Evolutionary conservation across 768 basidiomycete genomes (phyloP).

Genomic region (Tephrocybe sp.): DNA sequence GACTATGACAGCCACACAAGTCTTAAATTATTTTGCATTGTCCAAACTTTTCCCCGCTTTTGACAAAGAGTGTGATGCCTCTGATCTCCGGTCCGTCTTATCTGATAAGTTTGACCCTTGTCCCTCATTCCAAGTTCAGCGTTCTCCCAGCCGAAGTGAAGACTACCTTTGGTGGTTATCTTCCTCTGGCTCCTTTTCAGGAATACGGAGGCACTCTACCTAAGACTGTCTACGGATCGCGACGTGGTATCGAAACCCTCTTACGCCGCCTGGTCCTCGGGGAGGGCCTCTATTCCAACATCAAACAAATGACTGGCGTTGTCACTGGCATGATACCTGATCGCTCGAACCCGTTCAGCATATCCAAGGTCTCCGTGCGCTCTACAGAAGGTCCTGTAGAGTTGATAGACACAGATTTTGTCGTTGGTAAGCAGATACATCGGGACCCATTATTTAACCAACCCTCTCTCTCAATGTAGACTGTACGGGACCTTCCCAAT

Average conservation of each 20-base stretch:
- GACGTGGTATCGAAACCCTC: conserved; percentile 28
- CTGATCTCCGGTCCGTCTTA: conserved; percentile 6
- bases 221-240: conserved; percentile 19
- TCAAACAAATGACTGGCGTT: conserved; percentile 24
- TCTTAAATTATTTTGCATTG: conserved; percentile 7
- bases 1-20: background rate
- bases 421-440: background rate
- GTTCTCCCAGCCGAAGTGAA: conserved; percentile 18
- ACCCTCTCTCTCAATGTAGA: conserved; percentile 23
- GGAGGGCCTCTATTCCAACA: conserved; percentile 18
- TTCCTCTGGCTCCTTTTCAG: conserved; percentile 10
- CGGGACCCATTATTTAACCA: too few species aligned
- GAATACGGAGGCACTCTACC: conserved; percentile 12
- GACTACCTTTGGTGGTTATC: conserved; percentile 13
- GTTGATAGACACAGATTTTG: background rate
- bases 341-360: conserved; percentile 7
- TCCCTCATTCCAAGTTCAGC: conserved; percentile 7
- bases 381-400: background rate
- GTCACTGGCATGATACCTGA: conserved; percentile 25
- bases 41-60: conserved; percentile 1
- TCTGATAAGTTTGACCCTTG: background rate
- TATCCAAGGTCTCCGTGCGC: conserved; percentile 16
- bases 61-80: background rate
- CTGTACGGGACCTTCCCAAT: conserved; percentile 27
- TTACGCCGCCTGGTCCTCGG: conserved; percentile 25